Evolutionary conservation across 1,284 basidiomycete genomes (phyloP).

Genomic region (Pyrrhoderma noxium): DNA sequence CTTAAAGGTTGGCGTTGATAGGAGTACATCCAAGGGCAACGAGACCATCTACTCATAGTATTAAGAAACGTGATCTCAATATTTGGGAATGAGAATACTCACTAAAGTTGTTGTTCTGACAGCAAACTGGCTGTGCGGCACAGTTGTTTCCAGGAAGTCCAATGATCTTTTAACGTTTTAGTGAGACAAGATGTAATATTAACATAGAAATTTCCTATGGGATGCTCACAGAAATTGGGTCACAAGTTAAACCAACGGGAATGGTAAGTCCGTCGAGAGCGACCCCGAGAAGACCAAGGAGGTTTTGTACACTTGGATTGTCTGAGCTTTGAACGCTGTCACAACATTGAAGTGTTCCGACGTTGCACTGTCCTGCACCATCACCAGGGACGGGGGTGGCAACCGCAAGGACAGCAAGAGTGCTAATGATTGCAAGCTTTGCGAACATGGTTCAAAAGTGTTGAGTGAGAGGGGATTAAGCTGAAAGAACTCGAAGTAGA

Average conservation of each 20-base stretch:
- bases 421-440: conserved; percentile 13
- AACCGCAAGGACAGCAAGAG: conserved; percentile 18
- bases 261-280: conserved; percentile 6
- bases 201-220: not conserved
- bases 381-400: conserved; percentile 1
- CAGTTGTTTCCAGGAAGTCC: not conserved
- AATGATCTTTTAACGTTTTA: not conserved
- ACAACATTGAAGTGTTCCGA: conserved; percentile 18
- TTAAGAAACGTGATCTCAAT: not conserved
- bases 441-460: too few relatives aligned
- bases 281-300: conserved; percentile 15
- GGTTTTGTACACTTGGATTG: not conserved
- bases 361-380: conserved; percentile 14
- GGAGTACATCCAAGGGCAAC: conserved; percentile 7
- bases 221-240: conserved; percentile 12
- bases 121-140: conserved; percentile 12
- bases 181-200: not conserved
- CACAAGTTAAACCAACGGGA: conserved; percentile 14
- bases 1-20: conserved; percentile 5
- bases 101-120: conserved; percentile 15
- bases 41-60: not conserved
- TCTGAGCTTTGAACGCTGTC: conserved; percentile 14
- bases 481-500: too few relatives aligned
- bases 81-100: not conserved
- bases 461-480: too few relatives aligned